phyloP scores from a whole-genome alignment of 176 grass and related monocot genomes.

The Puccinellia tenuiflora region DNA sequence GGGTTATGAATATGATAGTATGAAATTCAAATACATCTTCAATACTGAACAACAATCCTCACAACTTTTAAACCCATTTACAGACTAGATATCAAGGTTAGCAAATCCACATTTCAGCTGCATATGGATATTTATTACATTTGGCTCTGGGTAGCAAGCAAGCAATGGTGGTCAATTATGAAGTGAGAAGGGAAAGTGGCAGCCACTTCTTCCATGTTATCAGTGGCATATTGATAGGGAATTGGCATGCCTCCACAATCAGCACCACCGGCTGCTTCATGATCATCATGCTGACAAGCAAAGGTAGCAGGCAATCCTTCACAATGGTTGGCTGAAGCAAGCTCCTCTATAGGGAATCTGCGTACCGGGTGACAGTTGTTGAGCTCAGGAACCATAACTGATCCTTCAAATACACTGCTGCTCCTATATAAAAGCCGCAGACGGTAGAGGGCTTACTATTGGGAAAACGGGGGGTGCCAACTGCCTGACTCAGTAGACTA shows the following conservation, averaged over 20 bases:
- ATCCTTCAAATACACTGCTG: too few species aligned
- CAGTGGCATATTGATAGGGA: background rate
- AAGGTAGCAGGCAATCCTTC: background rate
- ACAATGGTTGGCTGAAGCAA: background rate
- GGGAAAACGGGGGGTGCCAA: too few species aligned
- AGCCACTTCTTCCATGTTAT: background rate
- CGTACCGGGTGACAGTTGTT: too few species aligned
- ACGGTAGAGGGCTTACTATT: too few species aligned
- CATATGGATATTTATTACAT: background rate
- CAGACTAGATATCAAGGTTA: background rate
- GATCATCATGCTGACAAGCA: too few species aligned
- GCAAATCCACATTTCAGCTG: background rate
- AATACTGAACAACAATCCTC: background rate
- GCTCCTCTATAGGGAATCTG: background rate
- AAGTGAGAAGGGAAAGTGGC: background rate
- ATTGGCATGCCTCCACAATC: background rate
- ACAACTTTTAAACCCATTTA: background rate
- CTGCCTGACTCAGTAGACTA: too few species aligned
- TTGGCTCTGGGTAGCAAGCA: background rate
- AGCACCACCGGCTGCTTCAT: too few species aligned
- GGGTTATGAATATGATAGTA: background rate
- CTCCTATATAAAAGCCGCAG: too few species aligned
- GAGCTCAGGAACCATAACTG: too few species aligned
- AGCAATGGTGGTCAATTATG: background rate
- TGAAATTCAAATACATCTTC: background rate